Conservation (phyloP, 768 basidiomycete genomes). For the Naematelia encephala region DNA sequence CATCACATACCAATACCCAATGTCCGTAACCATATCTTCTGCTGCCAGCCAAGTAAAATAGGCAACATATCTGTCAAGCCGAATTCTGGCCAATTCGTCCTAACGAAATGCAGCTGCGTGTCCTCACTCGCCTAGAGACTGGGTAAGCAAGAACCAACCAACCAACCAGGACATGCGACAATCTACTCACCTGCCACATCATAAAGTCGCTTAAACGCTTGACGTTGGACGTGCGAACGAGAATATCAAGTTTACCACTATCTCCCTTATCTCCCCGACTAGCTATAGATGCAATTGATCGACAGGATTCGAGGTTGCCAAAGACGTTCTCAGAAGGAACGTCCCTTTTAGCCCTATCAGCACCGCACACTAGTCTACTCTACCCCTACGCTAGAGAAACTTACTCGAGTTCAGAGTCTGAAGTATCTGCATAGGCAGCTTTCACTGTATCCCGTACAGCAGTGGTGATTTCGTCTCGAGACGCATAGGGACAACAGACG, state of each 20-base stretch:
- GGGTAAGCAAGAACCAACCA: not conserved
- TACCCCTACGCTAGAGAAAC: no score
- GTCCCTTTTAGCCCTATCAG: slow-evolving; percentile 17
- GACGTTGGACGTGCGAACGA: slow-evolving; percentile 88
- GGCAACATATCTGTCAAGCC: slow-evolving; percentile 81
- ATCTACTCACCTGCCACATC: slow-evolving; percentile 82
- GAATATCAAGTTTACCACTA: slow-evolving; percentile 63
- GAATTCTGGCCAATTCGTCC: slow-evolving; percentile 89
- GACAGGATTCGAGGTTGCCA: slow-evolving; percentile 22
- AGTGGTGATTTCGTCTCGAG: slow-evolving; percentile 83
- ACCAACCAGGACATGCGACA: not conserved
- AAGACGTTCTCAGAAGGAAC: slow-evolving; percentile 26
- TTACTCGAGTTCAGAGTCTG: no score
- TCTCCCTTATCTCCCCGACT: slow-evolving; percentile 8
- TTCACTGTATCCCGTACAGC: slow-evolving; percentile 60
- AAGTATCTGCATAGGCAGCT: slow-evolving; percentile 2
- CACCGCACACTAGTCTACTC: no score
- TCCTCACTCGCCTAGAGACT: slow-evolving; percentile 65
- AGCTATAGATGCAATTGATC: slow-evolving; percentile 3
- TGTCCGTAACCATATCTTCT: slow-evolving; percentile 60
- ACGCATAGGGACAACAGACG: slow-evolving; percentile 86
- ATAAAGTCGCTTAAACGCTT: slow-evolving; percentile 82
- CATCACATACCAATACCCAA: slow-evolving; percentile 15
- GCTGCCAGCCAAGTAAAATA: slow-evolving; percentile 82
- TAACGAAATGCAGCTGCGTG: slow-evolving; percentile 81